phyloP scores from a whole-genome alignment of 352 stramenopile genomes.

The Phytopythium sindhum region DNA sequence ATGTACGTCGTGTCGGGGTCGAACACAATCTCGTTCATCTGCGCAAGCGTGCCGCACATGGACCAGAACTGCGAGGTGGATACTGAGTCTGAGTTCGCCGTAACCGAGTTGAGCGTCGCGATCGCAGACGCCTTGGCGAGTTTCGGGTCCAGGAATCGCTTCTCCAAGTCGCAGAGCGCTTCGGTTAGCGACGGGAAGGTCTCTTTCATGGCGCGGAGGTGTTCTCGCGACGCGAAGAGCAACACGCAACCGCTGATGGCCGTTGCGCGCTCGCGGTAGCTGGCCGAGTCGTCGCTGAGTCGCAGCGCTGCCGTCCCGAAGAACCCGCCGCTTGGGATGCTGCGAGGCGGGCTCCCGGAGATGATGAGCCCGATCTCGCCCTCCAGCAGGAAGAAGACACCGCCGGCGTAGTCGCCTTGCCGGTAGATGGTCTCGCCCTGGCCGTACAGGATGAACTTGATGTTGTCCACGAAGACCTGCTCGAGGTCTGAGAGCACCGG shows the following conservation, averaged over 20 bases:
- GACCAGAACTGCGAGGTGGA: slow-evolving; percentile 4
- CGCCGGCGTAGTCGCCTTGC: slow-evolving; percentile 51
- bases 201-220: slow-evolving; percentile 33
- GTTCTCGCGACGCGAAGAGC: slow-evolving; percentile 46
- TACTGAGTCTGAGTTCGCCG: background rate
- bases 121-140: slow-evolving; percentile 41
- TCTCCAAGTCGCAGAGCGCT: slow-evolving; percentile 38
- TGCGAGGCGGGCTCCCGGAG: slow-evolving; percentile 29
- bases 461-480: slow-evolving; percentile 53
- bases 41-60: slow-evolving; percentile 2
- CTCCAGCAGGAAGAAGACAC: slow-evolving; percentile 56
- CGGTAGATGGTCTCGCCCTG: slow-evolving; percentile 66
- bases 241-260: slow-evolving; percentile 55
- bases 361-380: slow-evolving; percentile 47
- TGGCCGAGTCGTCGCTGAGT: slow-evolving; percentile 28
- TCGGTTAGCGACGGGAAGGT: slow-evolving; percentile 29
- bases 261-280: slow-evolving; percentile 44
- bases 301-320: slow-evolving; percentile 45
- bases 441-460: slow-evolving; percentile 66
- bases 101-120: slow-evolving; percentile 1
- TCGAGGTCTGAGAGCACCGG: slow-evolving; percentile 49
- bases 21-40: slow-evolving; percentile 27
- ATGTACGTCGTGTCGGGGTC: slow-evolving; percentile 51
- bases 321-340: slow-evolving; percentile 46
- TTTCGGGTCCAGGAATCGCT: slow-evolving; percentile 46